Base-by-base conservation (phyloP, 768 basidiomycete genomes). In the Tylopilus plumbeoviolaceoides region DNA sequence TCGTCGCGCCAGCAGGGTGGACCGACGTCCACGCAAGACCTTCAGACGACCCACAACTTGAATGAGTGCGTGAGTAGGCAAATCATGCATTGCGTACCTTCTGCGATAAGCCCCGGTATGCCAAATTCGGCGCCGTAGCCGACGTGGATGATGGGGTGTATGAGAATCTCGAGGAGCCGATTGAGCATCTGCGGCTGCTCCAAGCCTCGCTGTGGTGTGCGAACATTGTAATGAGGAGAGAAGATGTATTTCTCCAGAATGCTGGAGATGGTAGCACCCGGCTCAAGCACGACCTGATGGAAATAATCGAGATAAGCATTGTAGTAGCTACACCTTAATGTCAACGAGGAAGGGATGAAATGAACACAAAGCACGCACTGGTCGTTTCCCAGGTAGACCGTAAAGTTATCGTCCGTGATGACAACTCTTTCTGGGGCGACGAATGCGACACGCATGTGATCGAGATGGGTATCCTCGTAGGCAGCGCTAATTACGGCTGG, bases 51-150 rank as follows among this genome's bases (percentile, higher is more conserved):
- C 20, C 17, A 12, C 4, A 40, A n/a, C n/a, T n/a, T n/a, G n/a
- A n/a, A 55, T 39, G 18, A 48, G 23, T 38, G 20, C 30, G 15
- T 23, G 33, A 43, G 21, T 21, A 5, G 5, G 27, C 15, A 27
- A 33, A 3, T 18, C 20, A 6, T 5, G 4, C 21, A 39, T 17
- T 5, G 46, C 46, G 10, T 27, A 83, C 86, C 85, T 73, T 89
- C 86, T 4, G 79, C 80, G 4, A 83, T 68, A 56, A 85, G 72
- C 2, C 85, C 86, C 11, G 76, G 78, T 31, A 87, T 47, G 14
- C 77, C 76, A 53, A 88, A 87, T 61, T 88, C 87, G 8, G 76
- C 66, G 2, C 84, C 87, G 61, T 81, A 80, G 4, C 83, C 85
- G 4, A 71, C 56, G 59, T 87, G 83, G 36, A 89, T 87, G 51